Evolutionary conservation across 1,284 basidiomycete species (phyloP).

Genomic region (Cryptococcus deneoformans): DNA sequence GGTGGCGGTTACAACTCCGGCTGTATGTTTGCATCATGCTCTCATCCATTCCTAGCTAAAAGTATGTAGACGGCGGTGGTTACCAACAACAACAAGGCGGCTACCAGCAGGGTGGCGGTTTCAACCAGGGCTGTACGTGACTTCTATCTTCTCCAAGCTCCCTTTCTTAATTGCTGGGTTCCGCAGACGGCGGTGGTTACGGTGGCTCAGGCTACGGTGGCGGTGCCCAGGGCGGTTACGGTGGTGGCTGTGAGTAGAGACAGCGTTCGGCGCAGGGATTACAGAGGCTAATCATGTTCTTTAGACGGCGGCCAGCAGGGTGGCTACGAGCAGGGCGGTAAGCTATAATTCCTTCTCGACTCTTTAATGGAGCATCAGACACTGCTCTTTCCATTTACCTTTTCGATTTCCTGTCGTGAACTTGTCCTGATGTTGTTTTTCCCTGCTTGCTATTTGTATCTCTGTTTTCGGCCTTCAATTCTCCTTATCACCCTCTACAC

Average conservation of each 20-base stretch:
- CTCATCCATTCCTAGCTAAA: neutral
- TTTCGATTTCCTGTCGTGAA: neutral
- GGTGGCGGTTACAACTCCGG: conserved; percentile 46
- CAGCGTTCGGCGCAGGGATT: neutral
- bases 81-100: conserved; percentile 24
- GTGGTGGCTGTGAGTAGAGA: conserved; percentile 1
- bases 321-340: conserved; percentile 14
- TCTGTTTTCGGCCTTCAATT: neutral
- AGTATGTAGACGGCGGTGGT: conserved; percentile 37
- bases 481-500: no score
- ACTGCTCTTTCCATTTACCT: neutral
- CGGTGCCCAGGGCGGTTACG: conserved; percentile 15
- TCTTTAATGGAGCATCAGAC: neutral
- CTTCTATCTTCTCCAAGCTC: no score
- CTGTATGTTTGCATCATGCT: conserved; percentile 21
- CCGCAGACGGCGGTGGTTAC: conserved; percentile 43
- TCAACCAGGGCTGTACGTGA: conserved; percentile 22
- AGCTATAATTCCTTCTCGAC: neutral
- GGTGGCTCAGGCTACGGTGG: conserved; percentile 33
- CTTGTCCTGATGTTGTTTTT: neutral
- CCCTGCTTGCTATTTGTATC: neutral
- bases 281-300: neutral
- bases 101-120: conserved; percentile 39
- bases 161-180: conserved; percentile 16
- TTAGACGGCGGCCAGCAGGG: conserved; percentile 4